Evolutionary conservation across 352 stramenopile species (phyloP), one percentile per base, ranked within the genome.

Genomic region (Globisporangium rhizosaccharum): DNA sequence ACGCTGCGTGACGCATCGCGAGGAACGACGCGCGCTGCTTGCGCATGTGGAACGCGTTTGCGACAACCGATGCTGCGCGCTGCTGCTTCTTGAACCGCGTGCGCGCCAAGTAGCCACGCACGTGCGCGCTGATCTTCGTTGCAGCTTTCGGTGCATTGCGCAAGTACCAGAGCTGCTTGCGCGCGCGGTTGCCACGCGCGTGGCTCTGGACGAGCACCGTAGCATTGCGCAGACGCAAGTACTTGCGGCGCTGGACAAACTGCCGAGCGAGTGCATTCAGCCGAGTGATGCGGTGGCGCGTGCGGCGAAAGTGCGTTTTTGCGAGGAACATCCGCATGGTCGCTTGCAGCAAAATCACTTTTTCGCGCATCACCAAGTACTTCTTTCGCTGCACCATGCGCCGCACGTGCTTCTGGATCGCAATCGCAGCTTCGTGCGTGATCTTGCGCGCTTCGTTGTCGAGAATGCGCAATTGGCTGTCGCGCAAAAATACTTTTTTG

Each of bases 401-500:
- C 8, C 85, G 81, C 14, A 67, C 78, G 50, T 91, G 74, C 63
- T 90, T 93, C 46, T 96, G 86, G 48, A 94, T 87, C 26, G 79
- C 66, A 10, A 65, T 89, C 28, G 81, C 82, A 8, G 86, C 86
- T 11, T 93, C 77, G 12, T 88, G 72, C n/a, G 81, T 87, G 61
- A 96, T 89, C 65, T 92, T 94, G n/a, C 85, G 81, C 1, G 78
- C 76, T 64, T 92, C 83, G 28, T 92, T 92, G 52, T 96, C 86
- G 18, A 96, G 62, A 44, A 87, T 79, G 14, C 86, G 82, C 44
- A 96, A 62, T 51, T 94, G 84, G 37, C 79, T 88, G 57, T 96
- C 86, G 48, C 86, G 83, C 53, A 96, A 71, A 41, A 96, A 96
- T 0, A 96, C 86, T 53, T 96, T 96, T 58, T 92, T 92, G 72